phyloP scores from a whole-genome alignment of 805 yeast genomes.

The Candida caryicola region DNA sequence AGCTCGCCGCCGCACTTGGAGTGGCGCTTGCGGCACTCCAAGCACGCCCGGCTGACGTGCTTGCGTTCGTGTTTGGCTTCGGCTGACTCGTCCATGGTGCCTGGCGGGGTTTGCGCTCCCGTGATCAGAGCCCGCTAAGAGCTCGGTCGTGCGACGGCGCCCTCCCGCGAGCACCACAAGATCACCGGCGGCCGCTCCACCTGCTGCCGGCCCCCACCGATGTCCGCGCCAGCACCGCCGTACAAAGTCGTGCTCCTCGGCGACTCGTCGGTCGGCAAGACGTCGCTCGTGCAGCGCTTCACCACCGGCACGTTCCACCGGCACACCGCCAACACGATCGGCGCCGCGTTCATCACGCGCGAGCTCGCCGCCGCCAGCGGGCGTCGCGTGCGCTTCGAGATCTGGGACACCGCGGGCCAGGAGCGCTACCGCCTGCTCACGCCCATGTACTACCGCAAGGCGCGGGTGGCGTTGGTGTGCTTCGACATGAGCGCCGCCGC shows the following conservation, averaged over 20 bases:
- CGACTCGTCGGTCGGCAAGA: conserved; percentile 61
- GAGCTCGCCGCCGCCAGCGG: conserved; percentile 31
- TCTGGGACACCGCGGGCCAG: conserved; percentile 97
- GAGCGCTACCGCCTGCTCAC: conserved; percentile 44
- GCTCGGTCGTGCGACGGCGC: too few relatives aligned
- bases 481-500: conserved; percentile 65
- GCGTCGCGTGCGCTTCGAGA: conserved; percentile 57
- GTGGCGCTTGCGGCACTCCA: conserved; percentile 51
- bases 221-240: conserved; percentile 21
- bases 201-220: too few relatives aligned
- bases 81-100: not conserved
- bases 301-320: conserved; percentile 70
- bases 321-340: conserved; percentile 86
- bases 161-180: too few relatives aligned
- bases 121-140: not conserved
- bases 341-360: conserved; percentile 97
- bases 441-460: conserved; percentile 46
- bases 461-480: conserved; percentile 70
- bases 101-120: conserved; percentile 1
- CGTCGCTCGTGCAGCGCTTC: conserved; percentile 79
- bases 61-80: conserved; percentile 3
- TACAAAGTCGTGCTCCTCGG: conserved; percentile 45
- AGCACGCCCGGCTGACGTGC: conserved; percentile 36
- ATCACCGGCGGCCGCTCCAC: too few relatives aligned
- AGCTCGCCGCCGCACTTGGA: conserved; percentile 48